Percentiles rank a stretch among this genome's conserved stretches.
Evolutionary conservation across 805 yeast genomes (phyloP).

Genomic region (Lachancea nothofagi): DNA sequence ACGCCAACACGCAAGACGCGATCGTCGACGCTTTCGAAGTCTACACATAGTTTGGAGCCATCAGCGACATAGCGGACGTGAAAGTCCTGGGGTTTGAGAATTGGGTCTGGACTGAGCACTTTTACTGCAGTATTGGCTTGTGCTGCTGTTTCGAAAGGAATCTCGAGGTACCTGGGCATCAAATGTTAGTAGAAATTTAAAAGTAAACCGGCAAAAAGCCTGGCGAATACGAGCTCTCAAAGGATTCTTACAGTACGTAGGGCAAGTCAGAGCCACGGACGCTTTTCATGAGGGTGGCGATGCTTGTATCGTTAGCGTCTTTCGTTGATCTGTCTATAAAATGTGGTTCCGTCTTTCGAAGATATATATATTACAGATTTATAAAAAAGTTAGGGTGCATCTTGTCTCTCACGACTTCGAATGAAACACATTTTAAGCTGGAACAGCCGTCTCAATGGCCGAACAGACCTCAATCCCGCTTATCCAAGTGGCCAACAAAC

Average conservation of each 20-base stretch:
- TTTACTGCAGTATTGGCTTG: slow-evolving; percentile 62
- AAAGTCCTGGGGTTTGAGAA: slow-evolving; percentile 65
- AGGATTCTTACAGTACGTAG: slow-evolving; percentile 18
- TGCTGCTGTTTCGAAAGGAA: slow-evolving; percentile 55
- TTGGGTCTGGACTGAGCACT: slow-evolving; percentile 74
- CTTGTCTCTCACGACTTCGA: neutral
- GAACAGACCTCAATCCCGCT: slow-evolving; percentile 1
- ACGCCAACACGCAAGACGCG: slow-evolving; percentile 79
- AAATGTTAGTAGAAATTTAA: slow-evolving; percentile 4
- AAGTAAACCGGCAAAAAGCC: neutral
- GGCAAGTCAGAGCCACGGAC: slow-evolving; percentile 11
- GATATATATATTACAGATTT: neutral
- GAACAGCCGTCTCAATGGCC: slow-evolving; percentile 1
- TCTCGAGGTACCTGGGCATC: slow-evolving; percentile 36
- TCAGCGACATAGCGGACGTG: slow-evolving; percentile 39
- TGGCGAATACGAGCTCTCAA: neutral
- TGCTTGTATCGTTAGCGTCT: neutral
- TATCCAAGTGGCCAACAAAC: neutral
- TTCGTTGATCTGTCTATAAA: neutral
- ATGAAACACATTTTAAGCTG: too few relatives aligned
- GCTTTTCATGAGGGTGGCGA: slow-evolving; percentile 1
- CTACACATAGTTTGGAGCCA: slow-evolving; percentile 37
- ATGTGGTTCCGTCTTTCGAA: neutral
- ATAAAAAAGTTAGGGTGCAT: neutral
- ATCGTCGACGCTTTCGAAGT: slow-evolving; percentile 60